Base-by-base conservation (phyloP, 1,139 yeast genomes). In the Yamadazyma siamensis region DNA sequence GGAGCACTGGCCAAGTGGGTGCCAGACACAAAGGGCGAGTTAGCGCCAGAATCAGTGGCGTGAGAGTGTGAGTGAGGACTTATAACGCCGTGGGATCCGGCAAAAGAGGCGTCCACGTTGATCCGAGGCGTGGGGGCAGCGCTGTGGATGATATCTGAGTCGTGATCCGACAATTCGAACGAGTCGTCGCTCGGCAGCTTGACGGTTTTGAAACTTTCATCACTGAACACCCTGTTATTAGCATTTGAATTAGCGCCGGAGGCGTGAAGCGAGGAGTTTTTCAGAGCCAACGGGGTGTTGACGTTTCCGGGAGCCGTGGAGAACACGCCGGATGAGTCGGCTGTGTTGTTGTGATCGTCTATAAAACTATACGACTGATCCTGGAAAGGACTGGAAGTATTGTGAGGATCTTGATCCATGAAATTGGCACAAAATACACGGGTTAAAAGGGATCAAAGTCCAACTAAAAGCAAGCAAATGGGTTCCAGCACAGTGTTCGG, bases 121-220 rank as follows among this genome's bases (percentile, higher is more conserved):
- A 59, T 23, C 23, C 50, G 54, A 10, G 64, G 65, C 1, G 63
- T 59, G 1, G 65, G 62, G 28, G 52, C 27, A 12, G 49, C 55
- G 32, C 40, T 36, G 15, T 29, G 18, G n/a, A n/a, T n/a, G n/a
- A n/a, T n/a, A n/a, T n/a, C n/a, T n/a, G n/a, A n/a, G 16, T 37
- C 36, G 13, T 35, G 39, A 15, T 47, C 47, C 6, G 38, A 26
- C 26, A 33, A 17, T 17, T 25, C 27, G 11, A 25, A 25, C n/a
- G 27, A 27, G 6, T 22, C 17, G 4, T 32, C 35, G 15, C 27
- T 15, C 5, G 38, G 35, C 47, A 43, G 49, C 18, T 35, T 31
- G 9, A 41, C 44, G 10, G 50, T 42, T 28, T 38, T 43, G 31
- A 34, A 48, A 27, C 43, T 42, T 8, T 46, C 50, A 23, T 47